Evolutionary conservation across 371 early-diverging fungal genomes (phyloP).

Genomic region (Mortierella polycephala): DNA sequence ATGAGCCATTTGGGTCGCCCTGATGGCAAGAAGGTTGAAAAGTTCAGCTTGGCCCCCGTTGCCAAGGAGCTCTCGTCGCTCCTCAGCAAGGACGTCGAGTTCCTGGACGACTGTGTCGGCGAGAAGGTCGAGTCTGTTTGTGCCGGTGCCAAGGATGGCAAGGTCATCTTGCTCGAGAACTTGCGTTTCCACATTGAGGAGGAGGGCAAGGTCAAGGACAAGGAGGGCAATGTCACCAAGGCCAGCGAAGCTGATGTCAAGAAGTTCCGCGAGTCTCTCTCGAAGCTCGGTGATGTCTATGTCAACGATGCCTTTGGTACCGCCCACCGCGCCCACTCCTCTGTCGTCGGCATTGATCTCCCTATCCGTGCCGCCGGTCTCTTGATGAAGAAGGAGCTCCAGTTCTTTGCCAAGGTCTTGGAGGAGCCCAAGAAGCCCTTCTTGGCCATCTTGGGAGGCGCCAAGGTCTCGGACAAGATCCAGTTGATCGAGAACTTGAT

Average conservation of each 20-base stretch:
- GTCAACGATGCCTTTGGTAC: slow-evolving; percentile 99
- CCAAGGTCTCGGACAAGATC: slow-evolving; percentile 99
- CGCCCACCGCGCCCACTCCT: slow-evolving; percentile 97
- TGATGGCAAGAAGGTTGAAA: slow-evolving; percentile 87
- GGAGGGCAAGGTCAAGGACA: slow-evolving; percentile 95
- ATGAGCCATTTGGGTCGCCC: slow-evolving; percentile 99
- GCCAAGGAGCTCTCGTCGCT: slow-evolving; percentile 88
- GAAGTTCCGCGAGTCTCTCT: slow-evolving; percentile 90
- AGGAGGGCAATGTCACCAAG: slow-evolving; percentile 85
- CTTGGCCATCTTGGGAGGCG: slow-evolving; percentile 98
- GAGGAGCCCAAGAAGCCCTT: slow-evolving; percentile 96
- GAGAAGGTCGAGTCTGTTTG: slow-evolving; percentile 87
- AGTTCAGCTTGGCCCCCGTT: slow-evolving; percentile 95
- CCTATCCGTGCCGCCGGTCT: slow-evolving; percentile 95
- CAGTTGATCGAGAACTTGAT: slow-evolving; percentile 96
- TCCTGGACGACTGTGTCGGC: slow-evolving; percentile 96
- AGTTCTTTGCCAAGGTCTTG: slow-evolving; percentile 95
- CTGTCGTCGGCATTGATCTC: slow-evolving; percentile 96
- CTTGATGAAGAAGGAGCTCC: slow-evolving; percentile 99
- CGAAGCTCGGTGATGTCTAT: slow-evolving; percentile 95
- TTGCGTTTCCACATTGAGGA: slow-evolving; percentile 99
- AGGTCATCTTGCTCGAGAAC: slow-evolving; percentile 97
- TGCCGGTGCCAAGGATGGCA: slow-evolving; percentile 78
- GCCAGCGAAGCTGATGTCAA: slow-evolving; percentile 85
- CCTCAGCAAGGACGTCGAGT: slow-evolving; percentile 87